phyloP scores from a whole-genome alignment of 176 grass and related monocot species.

The Eleusine coracana region DNA sequence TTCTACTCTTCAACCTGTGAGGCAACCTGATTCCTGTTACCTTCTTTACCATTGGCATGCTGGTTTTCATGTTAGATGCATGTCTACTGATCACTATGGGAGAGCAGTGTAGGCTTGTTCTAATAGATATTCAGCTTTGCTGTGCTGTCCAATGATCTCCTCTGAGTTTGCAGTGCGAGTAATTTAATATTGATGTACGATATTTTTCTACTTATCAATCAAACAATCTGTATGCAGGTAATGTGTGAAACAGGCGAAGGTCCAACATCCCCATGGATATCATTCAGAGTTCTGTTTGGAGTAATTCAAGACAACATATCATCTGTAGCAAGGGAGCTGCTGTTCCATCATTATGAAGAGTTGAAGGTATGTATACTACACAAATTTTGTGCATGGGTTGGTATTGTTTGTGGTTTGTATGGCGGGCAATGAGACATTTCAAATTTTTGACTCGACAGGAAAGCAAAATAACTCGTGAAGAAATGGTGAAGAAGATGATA shows the following conservation, averaged over 20 bases:
- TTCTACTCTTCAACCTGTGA: slow-evolving; percentile 64
- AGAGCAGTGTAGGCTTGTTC: slow-evolving; percentile 16
- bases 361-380: slow-evolving; percentile 56
- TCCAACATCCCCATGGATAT: slow-evolving; percentile 74
- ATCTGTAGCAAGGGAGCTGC: slow-evolving; percentile 62
- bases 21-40: slow-evolving; percentile 36
- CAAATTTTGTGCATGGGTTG: neutral
- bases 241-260: slow-evolving; percentile 47
- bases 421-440: slow-evolving; percentile 20
- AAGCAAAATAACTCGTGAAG: slow-evolving; percentile 62
- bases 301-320: slow-evolving; percentile 65
- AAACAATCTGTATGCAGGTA: slow-evolving; percentile 48
- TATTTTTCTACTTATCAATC: slow-evolving; percentile 34
- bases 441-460: slow-evolving; percentile 42
- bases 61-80: slow-evolving; percentile 16
- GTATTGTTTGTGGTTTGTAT: neutral
- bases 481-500: slow-evolving; percentile 76
- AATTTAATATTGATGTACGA: slow-evolving; percentile 19
- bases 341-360: slow-evolving; percentile 75
- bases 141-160: slow-evolving; percentile 1
- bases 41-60: neutral
- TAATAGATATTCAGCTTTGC: neutral
- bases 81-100: neutral
- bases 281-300: slow-evolving; percentile 63
- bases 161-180: slow-evolving; percentile 13